A percentile compares a stretch with the other conserved stretches of the same genome.
Evolutionary conservation across 2,329 filamentous ascomycete genomes (phyloP).

Genomic region (Aspergillus sp.): DNA sequence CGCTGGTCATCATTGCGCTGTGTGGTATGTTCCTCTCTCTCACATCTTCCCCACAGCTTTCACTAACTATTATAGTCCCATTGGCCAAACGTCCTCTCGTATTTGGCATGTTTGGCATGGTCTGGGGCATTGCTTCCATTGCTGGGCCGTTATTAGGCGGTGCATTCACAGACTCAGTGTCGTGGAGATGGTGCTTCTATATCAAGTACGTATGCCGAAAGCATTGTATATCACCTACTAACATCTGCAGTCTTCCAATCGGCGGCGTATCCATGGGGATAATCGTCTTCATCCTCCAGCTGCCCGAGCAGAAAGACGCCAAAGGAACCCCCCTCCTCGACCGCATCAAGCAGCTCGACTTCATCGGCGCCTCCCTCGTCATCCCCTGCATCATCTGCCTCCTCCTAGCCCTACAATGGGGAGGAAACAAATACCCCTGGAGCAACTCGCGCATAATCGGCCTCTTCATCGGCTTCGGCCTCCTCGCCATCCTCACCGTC

Average conservation of each 20-base stretch:
- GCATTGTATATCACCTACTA: background rate
- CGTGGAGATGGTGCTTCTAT: slow-evolving; percentile 19
- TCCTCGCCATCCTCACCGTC: slow-evolving; percentile 7
- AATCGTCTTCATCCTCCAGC: slow-evolving; percentile 17
- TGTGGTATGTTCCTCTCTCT: background rate
- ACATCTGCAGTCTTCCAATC: slow-evolving; percentile 49
- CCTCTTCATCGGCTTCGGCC: slow-evolving; percentile 34
- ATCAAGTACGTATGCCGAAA: slow-evolving; percentile 8
- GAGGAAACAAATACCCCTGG: slow-evolving; percentile 55
- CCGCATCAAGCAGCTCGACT: slow-evolving; percentile 40
- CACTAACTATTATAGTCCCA: background rate
- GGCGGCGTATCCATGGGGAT: slow-evolving; percentile 21
- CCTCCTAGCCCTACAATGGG: slow-evolving; percentile 59
- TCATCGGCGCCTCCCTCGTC: slow-evolving; percentile 50
- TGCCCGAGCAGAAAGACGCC: slow-evolving; percentile 7
- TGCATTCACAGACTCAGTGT: slow-evolving; percentile 10
- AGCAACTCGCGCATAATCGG: slow-evolving; percentile 38
- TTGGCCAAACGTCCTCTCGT: slow-evolving; percentile 6
- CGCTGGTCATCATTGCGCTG: slow-evolving; percentile 7
- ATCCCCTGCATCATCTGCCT: slow-evolving; percentile 55
- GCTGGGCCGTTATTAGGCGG: slow-evolving; percentile 12
- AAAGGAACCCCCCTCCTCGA: slow-evolving; percentile 1
- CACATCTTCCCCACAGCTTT: too few species aligned
- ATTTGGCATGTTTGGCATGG: slow-evolving; percentile 13
- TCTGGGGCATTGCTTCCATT: slow-evolving; percentile 10